Base-by-base conservation (phyloP, 2,329 filamentous ascomycete species). In the Xylariales sp. region DNA sequence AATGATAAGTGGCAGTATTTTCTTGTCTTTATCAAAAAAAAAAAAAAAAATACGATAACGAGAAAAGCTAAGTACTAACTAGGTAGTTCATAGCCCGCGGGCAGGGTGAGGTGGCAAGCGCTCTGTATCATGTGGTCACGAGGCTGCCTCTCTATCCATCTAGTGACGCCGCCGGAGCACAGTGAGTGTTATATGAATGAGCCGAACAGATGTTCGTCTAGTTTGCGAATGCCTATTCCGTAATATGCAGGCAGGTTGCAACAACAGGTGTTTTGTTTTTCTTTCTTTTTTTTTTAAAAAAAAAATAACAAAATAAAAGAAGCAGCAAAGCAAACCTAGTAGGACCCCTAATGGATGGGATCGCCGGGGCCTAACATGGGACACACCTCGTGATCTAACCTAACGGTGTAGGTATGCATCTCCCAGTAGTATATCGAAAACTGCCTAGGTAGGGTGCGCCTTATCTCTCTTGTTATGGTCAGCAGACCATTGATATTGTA, bases 401-500 rank as follows among this genome's bases (percentile, higher is more conserved):
- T 23, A 23, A 23, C 23, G 23, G 23, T 23, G 23, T 23, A 23
- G 23, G 23, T 23, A 23, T 23, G 23, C 23, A 23, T 23, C 23
- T 23, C 23, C 23, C 23, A 23, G 45, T 56, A 43, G 39, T 36
- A 46, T 28, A 43, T 58, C 23, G 14, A 23, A 48, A 53, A 52
- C 58, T 14, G 23, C 23, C 23, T 23, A 23, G 23, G 23, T 23
- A 46, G 62, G 57, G 30, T 54, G 12, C 53, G 5, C 36, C 55
- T 64, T 68, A 53, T 68, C 57, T 49, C 62, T 48, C 41, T n/a
- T 39, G 23, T 23, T 41, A 18, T 53, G 57, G 62, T 65, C 52
- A 34, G 56, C 59, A 30, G 62, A 62, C 48, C 28, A 3, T 39
- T 54, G 36, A 36, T 55, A 46, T 5, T 34, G 28, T 18, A 12